Evolutionary conservation across 768 basidiomycete species (phyloP).

Genomic region (Leccinum imitatum): DNA sequence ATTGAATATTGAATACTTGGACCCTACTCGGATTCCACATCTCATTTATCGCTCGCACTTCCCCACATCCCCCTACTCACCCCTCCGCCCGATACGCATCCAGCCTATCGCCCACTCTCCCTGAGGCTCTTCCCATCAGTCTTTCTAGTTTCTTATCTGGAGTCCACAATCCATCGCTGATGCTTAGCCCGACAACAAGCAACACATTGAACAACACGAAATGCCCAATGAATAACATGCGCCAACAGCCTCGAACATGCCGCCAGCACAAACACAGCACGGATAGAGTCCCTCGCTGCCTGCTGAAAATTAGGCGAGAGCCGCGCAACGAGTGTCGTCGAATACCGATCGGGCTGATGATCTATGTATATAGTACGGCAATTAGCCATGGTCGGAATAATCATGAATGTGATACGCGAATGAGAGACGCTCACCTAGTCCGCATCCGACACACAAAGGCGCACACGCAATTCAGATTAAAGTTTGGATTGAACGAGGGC

Average conservation of each 20-base stretch:
- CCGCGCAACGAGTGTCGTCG: slow-evolving; percentile 39
- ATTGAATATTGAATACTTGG: neutral
- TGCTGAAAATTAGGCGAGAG: slow-evolving; percentile 44
- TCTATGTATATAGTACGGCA: slow-evolving; percentile 31
- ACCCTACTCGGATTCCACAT: neutral
- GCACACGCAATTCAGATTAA: slow-evolving; percentile 41
- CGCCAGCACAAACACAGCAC: slow-evolving; percentile 52
- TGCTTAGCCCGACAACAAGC: slow-evolving; percentile 28
- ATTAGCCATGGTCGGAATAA: neutral
- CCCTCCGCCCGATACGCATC: neutral
- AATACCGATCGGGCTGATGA: slow-evolving; percentile 51
- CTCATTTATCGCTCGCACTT: neutral
- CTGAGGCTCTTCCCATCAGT: slow-evolving; percentile 31
- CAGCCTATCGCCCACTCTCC: neutral
- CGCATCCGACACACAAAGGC: slow-evolving; percentile 44
- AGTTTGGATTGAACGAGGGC: slow-evolving; percentile 59
- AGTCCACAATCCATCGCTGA: slow-evolving; percentile 32
- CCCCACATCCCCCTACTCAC: neutral
- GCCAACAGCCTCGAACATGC: slow-evolving; percentile 33
- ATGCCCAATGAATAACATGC: too few relatives aligned
- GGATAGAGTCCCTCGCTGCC: slow-evolving; percentile 50
- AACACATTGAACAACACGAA: slow-evolving; percentile 3
- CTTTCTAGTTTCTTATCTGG: slow-evolving; percentile 29
- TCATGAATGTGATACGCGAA: too few relatives aligned
- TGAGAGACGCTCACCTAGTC: slow-evolving; percentile 37